Evolutionary conservation across 345 rosid genomes (phyloP), one percentile per base, ranked within the genome.

Genomic region (Dipteronia dyeriana): DNA sequence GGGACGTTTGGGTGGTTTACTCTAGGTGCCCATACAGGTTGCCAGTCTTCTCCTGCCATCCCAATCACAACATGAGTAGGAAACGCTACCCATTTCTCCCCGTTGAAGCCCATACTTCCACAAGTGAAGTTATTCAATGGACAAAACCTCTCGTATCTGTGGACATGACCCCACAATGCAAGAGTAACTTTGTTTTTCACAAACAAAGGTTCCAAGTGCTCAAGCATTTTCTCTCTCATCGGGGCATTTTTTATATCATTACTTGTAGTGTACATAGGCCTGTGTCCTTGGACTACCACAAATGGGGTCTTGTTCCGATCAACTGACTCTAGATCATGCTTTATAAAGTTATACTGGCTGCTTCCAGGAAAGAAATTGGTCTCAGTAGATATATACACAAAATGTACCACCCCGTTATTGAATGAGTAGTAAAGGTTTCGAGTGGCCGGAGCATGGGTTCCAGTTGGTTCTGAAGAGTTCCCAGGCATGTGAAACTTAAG

Each of bases 111-210:
- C 76, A 81, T 82, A 72, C 68, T 76, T 78, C 88, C 89, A 76
- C 99, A 95, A 38, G 87, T 88, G 76, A 86, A 90, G 87, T 95
- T 95, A 76, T 88, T 88, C 56, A 95, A 66, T 0, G 97, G 97
- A 81, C 98, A 91, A 85, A 93, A 95, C 86, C 99, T 91, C 78
- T 95, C 98, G 41, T 93, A 95, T 64, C 94, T 82, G 60, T 95
- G 98, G 53, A 95, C 98, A 78, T 95, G 99, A 71, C 98, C 99
- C 98, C 98, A 95, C 60, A 95, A 70, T 17, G 92, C 99, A 80
- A 91, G 91, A 9, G 91, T 93, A 38, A 88, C 97, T 75, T 91
- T 87, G 81, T 90, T 82, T 73, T 87, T 81, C 63, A 90, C 94
- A 11, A 95, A 82, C 85, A 95, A 84, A 59, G 93, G 98, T 84